A percentile compares a stretch with the other conserved stretches of the same genome.
Conservation (phyloP, 805 yeast species). For the Citeromyces nyonsensis region DNA sequence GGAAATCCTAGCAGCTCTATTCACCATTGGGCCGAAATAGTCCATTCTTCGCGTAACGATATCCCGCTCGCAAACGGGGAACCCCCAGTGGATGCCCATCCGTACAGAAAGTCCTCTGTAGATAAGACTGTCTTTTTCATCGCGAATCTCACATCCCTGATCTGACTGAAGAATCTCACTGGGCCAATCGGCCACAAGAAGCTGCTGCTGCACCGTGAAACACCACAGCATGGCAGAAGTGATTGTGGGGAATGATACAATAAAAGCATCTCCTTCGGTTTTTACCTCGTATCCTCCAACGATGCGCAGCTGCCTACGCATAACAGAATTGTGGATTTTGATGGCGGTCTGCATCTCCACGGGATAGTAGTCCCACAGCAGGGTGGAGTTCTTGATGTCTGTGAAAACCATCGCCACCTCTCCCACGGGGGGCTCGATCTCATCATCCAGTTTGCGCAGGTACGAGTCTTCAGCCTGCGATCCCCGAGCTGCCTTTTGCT, state of each 20-base stretch:
- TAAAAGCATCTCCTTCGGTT: conserved; percentile 98
- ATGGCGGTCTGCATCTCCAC: conserved; percentile 94
- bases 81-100: conserved; percentile 98
- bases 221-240: conserved; percentile 89
- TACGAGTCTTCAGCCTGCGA: conserved; percentile 56
- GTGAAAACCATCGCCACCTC: conserved; percentile 93
- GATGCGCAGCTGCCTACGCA: conserved; percentile 85
- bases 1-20: conserved; percentile 83
- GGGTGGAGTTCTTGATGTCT: conserved; percentile 88
- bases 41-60: conserved; percentile 96
- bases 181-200: conserved; percentile 89
- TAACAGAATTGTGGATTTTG: conserved; percentile 81
- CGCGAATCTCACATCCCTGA: conserved; percentile 73
- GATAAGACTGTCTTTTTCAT: conserved; percentile 37
- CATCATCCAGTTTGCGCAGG: conserved; percentile 72
- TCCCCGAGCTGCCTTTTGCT: conserved; percentile 17
- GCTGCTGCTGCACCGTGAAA: conserved; percentile 76
- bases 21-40: conserved; percentile 97
- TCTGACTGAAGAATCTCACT: conserved; percentile 72
- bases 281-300: conserved; percentile 97
- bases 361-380: conserved; percentile 87
- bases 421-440: conserved; percentile 90
- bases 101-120: conserved; percentile 88
- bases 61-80: conserved; percentile 91
- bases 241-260: conserved; percentile 93